A percentile compares a stretch with the other conserved stretches of the same genome.
phyloP scores from a whole-genome alignment of 2,329 filamentous ascomycete species.

The Onygena corvina region DNA sequence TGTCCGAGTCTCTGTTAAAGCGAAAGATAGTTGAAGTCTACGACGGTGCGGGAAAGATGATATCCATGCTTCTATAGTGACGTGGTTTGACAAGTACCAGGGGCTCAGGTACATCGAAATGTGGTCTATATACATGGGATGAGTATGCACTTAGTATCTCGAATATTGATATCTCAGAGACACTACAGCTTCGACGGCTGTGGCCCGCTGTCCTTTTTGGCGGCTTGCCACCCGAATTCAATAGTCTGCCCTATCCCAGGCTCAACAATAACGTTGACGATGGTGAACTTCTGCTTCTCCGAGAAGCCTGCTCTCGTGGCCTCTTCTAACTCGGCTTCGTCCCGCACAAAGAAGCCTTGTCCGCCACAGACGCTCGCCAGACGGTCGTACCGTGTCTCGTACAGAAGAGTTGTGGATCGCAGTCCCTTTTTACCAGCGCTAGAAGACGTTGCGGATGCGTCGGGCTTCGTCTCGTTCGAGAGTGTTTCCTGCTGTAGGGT shows the following conservation, averaged over 20 bases:
- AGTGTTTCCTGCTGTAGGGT: slow-evolving; percentile 33
- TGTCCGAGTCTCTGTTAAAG: too few species aligned
- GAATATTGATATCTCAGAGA: neutral
- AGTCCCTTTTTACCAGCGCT: slow-evolving; percentile 26
- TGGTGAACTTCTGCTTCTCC: slow-evolving; percentile 35
- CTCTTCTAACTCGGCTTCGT: slow-evolving; percentile 39
- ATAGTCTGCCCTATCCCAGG: slow-evolving; percentile 35
- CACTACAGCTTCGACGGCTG: slow-evolving; percentile 19
- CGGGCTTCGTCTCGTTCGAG: slow-evolving; percentile 20
- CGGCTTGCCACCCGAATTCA: slow-evolving; percentile 28
- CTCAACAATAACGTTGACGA: slow-evolving; percentile 47
- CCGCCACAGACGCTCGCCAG: slow-evolving; percentile 45
- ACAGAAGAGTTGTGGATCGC: slow-evolving; percentile 41
- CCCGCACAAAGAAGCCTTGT: slow-evolving; percentile 41
- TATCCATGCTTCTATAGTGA: too few species aligned
- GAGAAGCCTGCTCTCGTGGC: slow-evolving; percentile 43
- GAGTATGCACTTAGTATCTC: too few species aligned
- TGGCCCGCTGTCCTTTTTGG: slow-evolving; percentile 13
- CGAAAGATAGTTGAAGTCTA: too few species aligned
- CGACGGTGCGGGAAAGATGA: too few species aligned
- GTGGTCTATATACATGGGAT: neutral
- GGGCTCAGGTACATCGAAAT: too few species aligned
- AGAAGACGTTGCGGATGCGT: slow-evolving; percentile 4
- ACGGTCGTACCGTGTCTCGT: slow-evolving; percentile 45
- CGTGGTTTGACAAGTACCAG: too few species aligned